These are phyloP conservation scores for Cercophora newfieldiana DNA, from an alignment of 495 filamentous ascomycete species.

Conservation along the genomic window DNA sequence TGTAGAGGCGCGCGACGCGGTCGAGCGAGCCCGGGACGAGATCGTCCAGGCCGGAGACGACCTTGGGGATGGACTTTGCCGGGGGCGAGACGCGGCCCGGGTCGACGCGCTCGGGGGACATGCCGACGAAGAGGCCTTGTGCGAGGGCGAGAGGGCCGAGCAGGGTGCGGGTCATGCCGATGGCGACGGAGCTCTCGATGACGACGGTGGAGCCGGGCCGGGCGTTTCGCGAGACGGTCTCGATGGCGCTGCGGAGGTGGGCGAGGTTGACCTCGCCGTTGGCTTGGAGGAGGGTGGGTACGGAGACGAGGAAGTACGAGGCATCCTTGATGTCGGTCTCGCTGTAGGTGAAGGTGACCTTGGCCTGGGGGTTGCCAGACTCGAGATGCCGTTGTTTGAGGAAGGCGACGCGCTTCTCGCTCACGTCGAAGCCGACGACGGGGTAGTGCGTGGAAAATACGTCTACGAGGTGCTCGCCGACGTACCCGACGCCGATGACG, in stretches of 20 bases:
- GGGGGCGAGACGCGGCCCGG: constrained; percentile 35
- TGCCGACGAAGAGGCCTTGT: constrained; percentile 33
- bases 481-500: constrained; percentile 42
- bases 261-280: constrained; percentile 38
- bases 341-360: constrained; percentile 28
- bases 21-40: constrained; percentile 30
- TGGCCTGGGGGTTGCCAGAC: neutral
- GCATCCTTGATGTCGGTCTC: constrained; percentile 25
- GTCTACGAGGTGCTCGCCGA: constrained; percentile 36
- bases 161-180: constrained; percentile 41
- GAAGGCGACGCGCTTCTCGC: constrained; percentile 24
- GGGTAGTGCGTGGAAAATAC: constrained; percentile 31
- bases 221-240: constrained; percentile 30
- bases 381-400: constrained; percentile 15
- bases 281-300: constrained; percentile 37
- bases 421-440: constrained; percentile 39
- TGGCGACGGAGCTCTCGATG: constrained; percentile 40
- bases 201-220: constrained; percentile 35
- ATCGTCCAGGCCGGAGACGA: constrained; percentile 38
- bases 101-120: constrained; percentile 44
- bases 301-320: constrained; percentile 41
- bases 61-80: constrained; percentile 34
- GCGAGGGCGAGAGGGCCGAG: constrained; percentile 30
- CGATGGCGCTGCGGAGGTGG: constrained; percentile 31
- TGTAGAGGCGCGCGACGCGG: constrained; percentile 34